Base-by-base conservation (phyloP, 345 rosid species). In the Lepidium didymum region DNA sequence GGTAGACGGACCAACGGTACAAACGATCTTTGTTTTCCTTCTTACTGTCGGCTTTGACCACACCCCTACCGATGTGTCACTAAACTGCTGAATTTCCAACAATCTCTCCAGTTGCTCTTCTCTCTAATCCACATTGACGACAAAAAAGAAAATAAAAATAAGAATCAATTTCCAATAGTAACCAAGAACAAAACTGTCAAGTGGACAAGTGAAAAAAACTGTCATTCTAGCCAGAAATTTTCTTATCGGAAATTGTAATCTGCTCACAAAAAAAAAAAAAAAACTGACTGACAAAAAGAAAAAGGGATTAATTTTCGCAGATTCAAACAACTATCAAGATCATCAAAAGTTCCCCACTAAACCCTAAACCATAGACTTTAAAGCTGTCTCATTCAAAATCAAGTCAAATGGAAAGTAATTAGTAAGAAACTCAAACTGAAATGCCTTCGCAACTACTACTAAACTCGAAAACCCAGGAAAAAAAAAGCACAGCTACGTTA, bases 1-100 rank as follows among this genome's bases (percentile, higher is more conserved):
- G 45, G 99, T 87, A 4, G 97, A 94, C 40, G 97, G 99, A 53
- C 99, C 99, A 63, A 94, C 86, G 0, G 99, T 94, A 79, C 99
- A 89, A 13, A 94, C 99, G 42, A 94, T 94, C 86, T 94, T 94
- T 5, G 99, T 94, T 85, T 94, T 94, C 57, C 97, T 80, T 43
- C 87, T 84, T 33, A 83, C 97, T 4, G 74, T 73, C 29, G 97
- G 99, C 68, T 80, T 89, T 34, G 93, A 79, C 97, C 99, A 94
- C 89, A 91, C 76, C 16, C 86, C 85, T 49, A 81, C 80, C 1
- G 96, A 79, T 23, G 79, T 72, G 11, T 85, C 96, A 62, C 84
- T 83, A 35, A 79, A 77, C 76, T 90, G 83, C 65, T 84, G 89
- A 74, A 80, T 44, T 64, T 75, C 89, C 64, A 78, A 70, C 19